Base-by-base conservation (phyloP, 2,329 filamentous ascomycete genomes). In the Sporothrix phasma region DNA sequence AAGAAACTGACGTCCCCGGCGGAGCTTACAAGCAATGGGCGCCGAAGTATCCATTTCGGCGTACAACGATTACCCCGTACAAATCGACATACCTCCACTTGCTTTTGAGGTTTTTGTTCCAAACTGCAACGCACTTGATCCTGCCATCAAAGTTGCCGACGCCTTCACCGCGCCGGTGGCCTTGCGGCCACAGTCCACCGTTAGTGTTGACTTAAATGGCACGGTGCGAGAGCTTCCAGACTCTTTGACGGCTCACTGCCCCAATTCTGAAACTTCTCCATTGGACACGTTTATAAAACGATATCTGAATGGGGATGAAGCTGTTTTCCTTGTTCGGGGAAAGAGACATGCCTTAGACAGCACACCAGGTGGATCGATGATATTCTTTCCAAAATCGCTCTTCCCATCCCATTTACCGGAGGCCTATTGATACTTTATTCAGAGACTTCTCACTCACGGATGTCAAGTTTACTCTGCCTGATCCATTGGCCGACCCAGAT, bases 361-460 rank as follows among this genome's bases (percentile, higher is more conserved):
- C 39, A 89, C 91, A 0, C 94, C 94, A 0, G 79, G 80, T 99
- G 94, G 94, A 82, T 97, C 56, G 83, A 84, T 15, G 85, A 92
- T 61, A 81, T 99, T 24, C 78, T 97, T 43, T 86, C 87, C 53
- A 91, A 89, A 69, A 84, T 97, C 61, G 92, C 88, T 0, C 81
- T 97, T 0, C 92, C 92, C 3, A 79, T 97, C 6, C 88, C 91
- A 5, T 89, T 97, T 67, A 90, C 91, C 0, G 91, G 91, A 85
- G 87, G 65, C 87, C 87, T 0, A 87, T 97, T 70, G 91, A 92
- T 68, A 86, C 89, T 68, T 77, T 96, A 17, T 88, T 99, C 72
- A 88, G 87, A 69, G 93, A 94, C 69, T 97, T 97, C 72, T 89
- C 91, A 24, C 78, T 97, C 68, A 85, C 86, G 1, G 84, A 97